Base-by-base conservation (phyloP, 257 asterid species). In the Solanum paucissectum region DNA sequence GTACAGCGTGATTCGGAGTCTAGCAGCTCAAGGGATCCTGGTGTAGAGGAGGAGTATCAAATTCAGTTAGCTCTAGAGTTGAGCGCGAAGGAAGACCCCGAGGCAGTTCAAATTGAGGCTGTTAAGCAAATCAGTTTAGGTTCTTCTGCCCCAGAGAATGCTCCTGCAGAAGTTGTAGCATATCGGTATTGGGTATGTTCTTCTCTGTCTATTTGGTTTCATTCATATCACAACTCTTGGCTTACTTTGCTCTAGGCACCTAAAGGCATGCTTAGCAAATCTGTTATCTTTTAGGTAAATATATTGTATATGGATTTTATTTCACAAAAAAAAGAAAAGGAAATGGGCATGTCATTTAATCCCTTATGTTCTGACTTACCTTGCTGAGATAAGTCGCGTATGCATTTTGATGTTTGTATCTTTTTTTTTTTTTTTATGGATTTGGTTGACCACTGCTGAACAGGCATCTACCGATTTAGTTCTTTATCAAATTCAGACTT, bases 51-150 rank as follows among this genome's bases (percentile, higher is more conserved):
- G 90, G 99, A 95, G 89, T 97, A 92, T 92, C 99, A 97, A 83
- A 95, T 97, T 88, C 98, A 97, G 60, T 66, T 97, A 89, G 99
- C 99, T 83, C 91, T 97, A 84, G 98, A 94, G 91, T 90, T 97
- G 91, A 97, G 99, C 89, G 98, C 99, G 38, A 95, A 93, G 90
- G 99, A 97, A 92, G 99, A 97, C 85, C 99, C 99, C 1, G 99
- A 95, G 93, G 99, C 99, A 42, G 98, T 95, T 87, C 99, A 97
- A 90, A 97, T 95, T 90, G 99, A 97, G 93, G 99, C 99, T 87
- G 98, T 97, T 44, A 97, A 97, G 90, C 98, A 95, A 93, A 97
- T 97, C 87, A 97, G 99, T 90, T 95, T 97, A 85, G 98, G 98
- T 87, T 92, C 98, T 75, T 93, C 93, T 87, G 92, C 92, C 14